Evolutionary conservation across 345 rosid genomes (phyloP), one percentile per base, ranked within the genome.

Genomic region (Pistacia vera): DNA sequence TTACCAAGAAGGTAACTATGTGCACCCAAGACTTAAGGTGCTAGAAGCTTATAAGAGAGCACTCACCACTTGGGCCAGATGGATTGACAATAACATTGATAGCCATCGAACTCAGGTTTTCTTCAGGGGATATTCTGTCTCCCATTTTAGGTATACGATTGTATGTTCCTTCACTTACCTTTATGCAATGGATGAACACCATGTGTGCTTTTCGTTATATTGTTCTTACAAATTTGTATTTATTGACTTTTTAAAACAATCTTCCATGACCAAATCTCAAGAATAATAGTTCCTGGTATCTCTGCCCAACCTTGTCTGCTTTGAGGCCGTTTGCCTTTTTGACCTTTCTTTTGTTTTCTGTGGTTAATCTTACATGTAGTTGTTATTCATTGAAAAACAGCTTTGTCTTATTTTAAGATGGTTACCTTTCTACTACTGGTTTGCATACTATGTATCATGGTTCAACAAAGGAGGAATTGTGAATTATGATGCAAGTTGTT

Each of bases 1-100:
- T 80, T 95, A 92, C 77, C 99, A 93, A 83, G 98, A 95, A 90
- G 98, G 92, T 63, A 83, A 88, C 14, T 18, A 86, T 79, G 88
- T 95, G 75, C 81, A 92, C 81, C 90, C 83, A 30, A 88, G 91
- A 79, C 93, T 93, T 35, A 92, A 90, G 82, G 97, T 90, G 66
- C 80, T 93, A 25, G 89, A 88, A 79, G 98, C 99, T 49, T 92
- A 89, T 75, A 87, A 81, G 81, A 88, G 91, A 70, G 98, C 98
- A 22, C 92, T 93, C 66, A 70, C 41, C 33, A 93, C 99, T 68
- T 93, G 98, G 99, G 94, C 90, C 57, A 90, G 81, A 84, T 93
- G 99, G 98, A 81, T 93, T 41, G 93, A 93, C 75, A 80, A 79
- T 70, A 93, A 90, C 86, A 84, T 92, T 1, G 81, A 90, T 68